Evolutionary conservation across 2,329 filamentous ascomycete genomes (phyloP), one percentile per base, ranked within the genome.

Genomic region (Aureobasidium sp.): DNA sequence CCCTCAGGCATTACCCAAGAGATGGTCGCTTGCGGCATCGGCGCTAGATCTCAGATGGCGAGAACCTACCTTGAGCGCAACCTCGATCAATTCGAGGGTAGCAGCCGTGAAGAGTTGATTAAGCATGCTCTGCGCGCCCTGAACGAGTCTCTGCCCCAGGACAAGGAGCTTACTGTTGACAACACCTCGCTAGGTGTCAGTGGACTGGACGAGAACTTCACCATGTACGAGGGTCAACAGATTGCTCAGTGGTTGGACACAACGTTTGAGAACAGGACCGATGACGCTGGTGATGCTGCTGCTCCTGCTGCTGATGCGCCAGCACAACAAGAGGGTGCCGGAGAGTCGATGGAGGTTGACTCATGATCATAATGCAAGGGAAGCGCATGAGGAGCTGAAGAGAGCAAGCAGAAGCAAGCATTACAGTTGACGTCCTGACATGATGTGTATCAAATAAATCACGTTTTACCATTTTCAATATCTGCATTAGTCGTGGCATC

Each of bases 21-120:
- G 83, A 97, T 97, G 91, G 75, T 89, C 54, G 94, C 94, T 29
- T 97, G 93, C 73, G 93, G 92, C 62, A 99, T 99, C 74, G 94
- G 94, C 59, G 94, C 94, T 51, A 84, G 94, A 69, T 94, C 89
- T 75, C 94, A 99, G 80, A 97, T 97, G 91, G 94, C 94, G 27
- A 82, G 94, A 72, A 99, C 94, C 65, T 99, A 99, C 77, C 81
- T 99, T 61, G 94, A 99, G 83, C 84, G 91, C 72, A 89, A 97
- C 77, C 78, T 97, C 64, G 92, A 96, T 65, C 79, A 85, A 67
- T 97, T 99, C 74, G 83, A 85, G 70, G 82, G 83, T 66, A 87
- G 86, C 72, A 85, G 82, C 66, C 82, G 90, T 69, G 93, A 97
- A 72, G 90, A 96, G 76, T 80, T 99, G 71, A 87, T 99, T 70